Percentiles rank a stretch among this genome's conserved stretches.
These are phyloP conservation scores for Rhizopogon vulgaris DNA, from an alignment of 768 basidiomycete species.

Conservation along the genomic window DNA sequence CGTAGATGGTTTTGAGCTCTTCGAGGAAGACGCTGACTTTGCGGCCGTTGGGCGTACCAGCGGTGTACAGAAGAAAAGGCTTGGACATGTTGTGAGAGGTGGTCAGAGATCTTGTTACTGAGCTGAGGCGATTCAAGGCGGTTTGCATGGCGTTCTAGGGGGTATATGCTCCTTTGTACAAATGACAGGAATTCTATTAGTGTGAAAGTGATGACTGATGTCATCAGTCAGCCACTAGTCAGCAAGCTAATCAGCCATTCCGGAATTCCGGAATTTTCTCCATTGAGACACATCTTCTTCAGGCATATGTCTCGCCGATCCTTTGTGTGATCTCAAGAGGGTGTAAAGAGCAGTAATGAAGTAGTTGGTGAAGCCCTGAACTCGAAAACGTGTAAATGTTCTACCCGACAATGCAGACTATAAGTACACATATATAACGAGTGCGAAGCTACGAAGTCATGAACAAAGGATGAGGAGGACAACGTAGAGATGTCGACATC, in stretches of 20 bases:
- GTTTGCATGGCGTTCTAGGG: not conserved
- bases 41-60: constrained; percentile 49
- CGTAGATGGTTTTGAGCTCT: constrained; percentile 45
- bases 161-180: not conserved
- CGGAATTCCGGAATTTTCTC: too few species aligned
- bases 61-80: constrained; percentile 44
- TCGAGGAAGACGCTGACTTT: constrained; percentile 53
- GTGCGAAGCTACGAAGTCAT: not conserved
- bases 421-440: constrained; percentile 22
- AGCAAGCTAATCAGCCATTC: too few species aligned
- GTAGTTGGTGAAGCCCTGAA: too few species aligned
- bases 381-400: not conserved
- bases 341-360: too few species aligned
- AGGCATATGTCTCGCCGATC: too few species aligned
- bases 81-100: constrained; percentile 22
- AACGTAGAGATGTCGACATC: constrained; percentile 1
- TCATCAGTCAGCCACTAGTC: too few species aligned
- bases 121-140: not conserved
- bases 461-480: constrained; percentile 13
- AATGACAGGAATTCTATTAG: not conserved
- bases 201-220: not conserved
- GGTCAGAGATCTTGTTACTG: not conserved
- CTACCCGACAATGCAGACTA: constrained; percentile 19
- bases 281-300: too few species aligned
- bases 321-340: too few species aligned